Percentiles rank a stretch among this genome's conserved stretches.
phyloP scores from a whole-genome alignment of 1,284 basidiomycete genomes.

The Tylopilus orsonianus region DNA sequence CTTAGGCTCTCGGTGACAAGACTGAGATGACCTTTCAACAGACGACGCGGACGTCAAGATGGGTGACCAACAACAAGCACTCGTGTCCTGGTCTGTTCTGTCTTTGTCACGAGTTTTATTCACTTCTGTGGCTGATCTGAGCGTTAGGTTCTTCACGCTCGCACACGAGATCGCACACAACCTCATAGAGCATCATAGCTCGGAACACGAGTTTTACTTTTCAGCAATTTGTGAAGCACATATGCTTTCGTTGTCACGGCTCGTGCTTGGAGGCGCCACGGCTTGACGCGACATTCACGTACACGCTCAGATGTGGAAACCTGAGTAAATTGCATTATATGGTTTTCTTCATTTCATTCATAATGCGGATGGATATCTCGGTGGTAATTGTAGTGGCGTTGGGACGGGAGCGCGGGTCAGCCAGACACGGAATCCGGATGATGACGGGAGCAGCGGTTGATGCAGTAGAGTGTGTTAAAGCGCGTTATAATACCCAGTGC shows the following conservation, averaged over 20 bases:
- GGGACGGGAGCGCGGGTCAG: no score
- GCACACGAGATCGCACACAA: slow-evolving; percentile 93
- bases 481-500: no score
- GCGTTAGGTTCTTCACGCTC: slow-evolving; percentile 78
- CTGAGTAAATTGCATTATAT: no score
- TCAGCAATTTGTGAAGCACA: slow-evolving; percentile 82
- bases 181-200: slow-evolving; percentile 74
- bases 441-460: no score
- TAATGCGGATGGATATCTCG: no score
- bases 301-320: no score
- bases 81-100: slow-evolving; percentile 69
- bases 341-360: no score
- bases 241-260: slow-evolving; percentile 36
- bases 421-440: no score
- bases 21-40: slow-evolving; percentile 28
- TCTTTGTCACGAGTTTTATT: background rate
- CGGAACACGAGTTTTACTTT: slow-evolving; percentile 93
- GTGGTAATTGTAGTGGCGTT: no score
- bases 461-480: no score
- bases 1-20: background rate
- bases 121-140: background rate
- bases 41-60: slow-evolving; percentile 69
- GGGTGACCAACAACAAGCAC: slow-evolving; percentile 65
- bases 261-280: slow-evolving; percentile 8
- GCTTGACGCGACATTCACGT: background rate